These are phyloP conservation scores for Solanum rostratum DNA, from an alignment of 257 asterid genomes.

Conservation along the genomic window DNA sequence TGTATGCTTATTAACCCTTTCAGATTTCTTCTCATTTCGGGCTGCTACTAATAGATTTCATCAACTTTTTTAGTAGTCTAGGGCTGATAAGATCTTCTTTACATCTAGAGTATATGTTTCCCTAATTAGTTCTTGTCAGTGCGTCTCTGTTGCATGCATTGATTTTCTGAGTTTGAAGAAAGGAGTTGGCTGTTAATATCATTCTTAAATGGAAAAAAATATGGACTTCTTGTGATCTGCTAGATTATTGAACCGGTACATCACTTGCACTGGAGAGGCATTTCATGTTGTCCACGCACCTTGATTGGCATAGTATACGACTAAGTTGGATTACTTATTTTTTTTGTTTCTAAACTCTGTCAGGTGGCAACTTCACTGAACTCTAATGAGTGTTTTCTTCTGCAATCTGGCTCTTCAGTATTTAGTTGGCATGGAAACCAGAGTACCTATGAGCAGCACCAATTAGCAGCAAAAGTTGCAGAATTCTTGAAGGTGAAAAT, in stretches of 20 bases:
- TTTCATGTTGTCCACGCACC: neutral
- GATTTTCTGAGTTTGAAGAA: neutral
- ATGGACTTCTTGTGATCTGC: neutral
- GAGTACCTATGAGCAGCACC: slow-evolving; percentile 87
- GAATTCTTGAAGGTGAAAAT: slow-evolving; percentile 77
- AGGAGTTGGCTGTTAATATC: neutral
- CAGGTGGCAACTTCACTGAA: slow-evolving; percentile 79
- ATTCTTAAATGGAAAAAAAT: neutral
- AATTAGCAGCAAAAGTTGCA: slow-evolving; percentile 57
- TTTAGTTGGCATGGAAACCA: slow-evolving; percentile 91
- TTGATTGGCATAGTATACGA: neutral
- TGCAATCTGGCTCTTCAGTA: slow-evolving; percentile 71
- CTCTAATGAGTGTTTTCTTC: slow-evolving; percentile 81
- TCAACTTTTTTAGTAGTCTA: neutral
- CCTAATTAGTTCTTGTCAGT: neutral
- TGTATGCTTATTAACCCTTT: slow-evolving; percentile 30
- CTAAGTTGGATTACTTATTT: neutral
- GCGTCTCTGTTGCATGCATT: neutral
- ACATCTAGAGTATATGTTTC: neutral
- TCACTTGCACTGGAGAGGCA: neutral
- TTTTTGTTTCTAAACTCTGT: slow-evolving; percentile 1
- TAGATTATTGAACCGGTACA: neutral
- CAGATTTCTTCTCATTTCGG: neutral
- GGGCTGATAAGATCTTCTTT: neutral
- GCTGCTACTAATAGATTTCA: neutral